phyloP scores from a whole-genome alignment of 2,329 filamentous ascomycete species.

The Aspergillus udagawae region DNA sequence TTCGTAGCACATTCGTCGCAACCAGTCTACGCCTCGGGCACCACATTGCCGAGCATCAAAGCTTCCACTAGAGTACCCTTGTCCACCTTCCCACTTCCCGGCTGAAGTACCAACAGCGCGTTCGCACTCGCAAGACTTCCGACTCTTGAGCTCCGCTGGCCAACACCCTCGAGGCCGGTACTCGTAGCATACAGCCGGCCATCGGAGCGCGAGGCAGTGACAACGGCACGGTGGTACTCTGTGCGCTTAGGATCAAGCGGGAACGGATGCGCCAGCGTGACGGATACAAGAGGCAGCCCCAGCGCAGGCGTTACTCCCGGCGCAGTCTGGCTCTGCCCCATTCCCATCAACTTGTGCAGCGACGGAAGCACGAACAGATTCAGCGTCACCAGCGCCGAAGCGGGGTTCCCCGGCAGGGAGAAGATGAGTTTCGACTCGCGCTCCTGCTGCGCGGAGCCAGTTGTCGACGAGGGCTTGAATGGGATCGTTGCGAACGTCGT shows the following conservation, averaged over 20 bases:
- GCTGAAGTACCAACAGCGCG: constrained; percentile 64
- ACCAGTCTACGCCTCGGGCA: constrained; percentile 15
- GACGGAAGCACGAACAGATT: constrained; percentile 90
- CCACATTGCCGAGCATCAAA: constrained; percentile 65
- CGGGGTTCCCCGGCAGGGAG: constrained; percentile 88
- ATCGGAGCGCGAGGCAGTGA: constrained; percentile 58
- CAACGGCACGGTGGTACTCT: constrained; percentile 85
- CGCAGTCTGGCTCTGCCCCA: constrained; percentile 34
- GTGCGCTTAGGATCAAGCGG: constrained; percentile 68
- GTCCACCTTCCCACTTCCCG: constrained; percentile 51
- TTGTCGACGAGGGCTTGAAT: constrained; percentile 45
- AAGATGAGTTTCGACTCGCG: constrained; percentile 71
- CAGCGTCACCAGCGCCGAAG: constrained; percentile 86
- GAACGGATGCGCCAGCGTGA: constrained; percentile 69
- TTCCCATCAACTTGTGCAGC: constrained; percentile 71
- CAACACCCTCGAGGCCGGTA: constrained; percentile 62
- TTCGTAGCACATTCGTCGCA: background rate
- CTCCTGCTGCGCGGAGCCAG: constrained; percentile 47
- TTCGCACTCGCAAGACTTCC: constrained; percentile 88
- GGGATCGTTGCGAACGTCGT: constrained; percentile 93
- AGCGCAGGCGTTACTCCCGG: constrained; percentile 49
- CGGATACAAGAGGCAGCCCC: constrained; percentile 69
- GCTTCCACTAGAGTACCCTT: constrained; percentile 73
- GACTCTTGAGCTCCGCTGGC: constrained; percentile 81
- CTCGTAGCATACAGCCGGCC: constrained; percentile 70